Conservation (phyloP, 306 rosid species). For the Bauhinia variegata region DNA sequence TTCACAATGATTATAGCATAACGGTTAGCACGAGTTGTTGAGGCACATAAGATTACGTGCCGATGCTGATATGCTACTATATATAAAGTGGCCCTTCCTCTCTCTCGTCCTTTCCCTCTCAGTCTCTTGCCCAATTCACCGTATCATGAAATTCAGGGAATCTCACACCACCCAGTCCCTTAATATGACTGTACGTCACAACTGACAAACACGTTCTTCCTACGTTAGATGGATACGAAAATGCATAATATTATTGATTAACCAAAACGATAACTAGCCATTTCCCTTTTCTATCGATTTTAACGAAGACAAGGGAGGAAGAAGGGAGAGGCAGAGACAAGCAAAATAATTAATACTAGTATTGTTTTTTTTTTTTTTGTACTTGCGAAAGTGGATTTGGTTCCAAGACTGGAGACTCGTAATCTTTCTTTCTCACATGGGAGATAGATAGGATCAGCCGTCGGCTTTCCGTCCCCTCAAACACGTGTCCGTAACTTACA, state of each 20-base stretch:
- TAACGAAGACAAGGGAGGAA: slow-evolving; percentile 4
- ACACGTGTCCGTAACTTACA: slow-evolving; percentile 56
- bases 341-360: slow-evolving; percentile 13
- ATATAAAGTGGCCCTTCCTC: slow-evolving; percentile 19
- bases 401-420: slow-evolving; percentile 37
- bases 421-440: slow-evolving; percentile 54
- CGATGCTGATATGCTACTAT: no score
- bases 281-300: no score
- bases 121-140: slow-evolving; percentile 21
- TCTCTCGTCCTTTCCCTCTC: background rate
- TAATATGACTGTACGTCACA: slow-evolving; percentile 41
- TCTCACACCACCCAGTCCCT: slow-evolving; percentile 34
- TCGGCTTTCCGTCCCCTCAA: slow-evolving; percentile 44
- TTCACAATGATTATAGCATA: slow-evolving; percentile 45
- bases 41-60: slow-evolving; percentile 1
- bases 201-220: slow-evolving; percentile 47
- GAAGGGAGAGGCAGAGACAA: slow-evolving; percentile 2
- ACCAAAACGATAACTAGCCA: no score
- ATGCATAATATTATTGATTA: no score
- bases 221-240: slow-evolving; percentile 1
- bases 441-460: slow-evolving; percentile 38
- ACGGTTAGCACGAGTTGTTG: slow-evolving; percentile 43
- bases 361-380: slow-evolving; percentile 33
- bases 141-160: slow-evolving; percentile 37
- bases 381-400: slow-evolving; percentile 48